Percentiles rank a stretch among this genome's conserved stretches.
These are phyloP conservation scores for Abortiporus biennis DNA, from an alignment of 1,284 basidiomycete species.

Conservation along the genomic window DNA sequence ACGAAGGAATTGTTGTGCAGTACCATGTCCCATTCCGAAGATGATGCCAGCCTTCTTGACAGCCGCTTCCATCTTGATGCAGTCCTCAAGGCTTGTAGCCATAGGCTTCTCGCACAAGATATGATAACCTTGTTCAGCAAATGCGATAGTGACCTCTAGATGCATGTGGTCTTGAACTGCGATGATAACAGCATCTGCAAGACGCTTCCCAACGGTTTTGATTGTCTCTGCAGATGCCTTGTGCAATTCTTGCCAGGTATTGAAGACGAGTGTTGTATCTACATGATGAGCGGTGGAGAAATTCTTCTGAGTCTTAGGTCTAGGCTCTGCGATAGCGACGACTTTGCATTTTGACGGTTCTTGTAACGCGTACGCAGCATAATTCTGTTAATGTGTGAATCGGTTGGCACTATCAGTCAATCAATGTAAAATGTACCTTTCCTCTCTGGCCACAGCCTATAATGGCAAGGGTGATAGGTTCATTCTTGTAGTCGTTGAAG, in stretches of 20 bases:
- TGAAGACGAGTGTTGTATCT: conserved; percentile 61
- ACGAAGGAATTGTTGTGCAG: background rate
- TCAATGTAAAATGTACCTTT: conserved; percentile 34
- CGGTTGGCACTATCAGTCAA: background rate
- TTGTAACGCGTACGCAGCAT: conserved; percentile 57
- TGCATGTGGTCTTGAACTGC: conserved; percentile 78
- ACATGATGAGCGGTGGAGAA: conserved; percentile 55
- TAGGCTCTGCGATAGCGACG: conserved; percentile 80
- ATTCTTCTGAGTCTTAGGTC: conserved; percentile 52
- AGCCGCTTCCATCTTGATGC: conserved; percentile 68
- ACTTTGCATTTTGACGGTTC: conserved; percentile 64
- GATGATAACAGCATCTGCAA: conserved; percentile 77
- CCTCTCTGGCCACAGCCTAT: conserved; percentile 83
- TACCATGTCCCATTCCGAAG: conserved; percentile 85
- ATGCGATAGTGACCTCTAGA: conserved; percentile 63
- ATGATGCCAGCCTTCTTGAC: conserved; percentile 63
- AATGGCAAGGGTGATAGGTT: conserved; percentile 41
- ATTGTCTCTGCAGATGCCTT: conserved; percentile 62
- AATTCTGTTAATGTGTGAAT: conserved; percentile 38
- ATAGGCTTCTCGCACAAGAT: conserved; percentile 90
- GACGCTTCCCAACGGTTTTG: conserved; percentile 51
- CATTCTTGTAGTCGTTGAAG: conserved; percentile 11
- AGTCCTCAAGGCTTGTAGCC: conserved; percentile 70
- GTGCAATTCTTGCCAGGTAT: conserved; percentile 67
- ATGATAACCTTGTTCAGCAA: conserved; percentile 76